phyloP scores from a whole-genome alignment of 2,329 filamentous ascomycete species.

The Hymenoscyphus occultus region DNA sequence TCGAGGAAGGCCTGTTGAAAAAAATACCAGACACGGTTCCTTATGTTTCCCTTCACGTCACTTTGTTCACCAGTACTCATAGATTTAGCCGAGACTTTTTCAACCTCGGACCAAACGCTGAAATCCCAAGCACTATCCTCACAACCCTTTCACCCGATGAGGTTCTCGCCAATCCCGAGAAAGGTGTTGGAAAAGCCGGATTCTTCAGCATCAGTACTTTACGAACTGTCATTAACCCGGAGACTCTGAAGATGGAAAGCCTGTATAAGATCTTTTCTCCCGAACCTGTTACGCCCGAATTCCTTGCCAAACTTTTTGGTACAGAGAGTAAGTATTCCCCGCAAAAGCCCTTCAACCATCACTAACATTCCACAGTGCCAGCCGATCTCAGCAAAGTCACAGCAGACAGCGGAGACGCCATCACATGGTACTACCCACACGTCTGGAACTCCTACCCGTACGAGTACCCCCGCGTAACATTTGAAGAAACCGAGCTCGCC shows the following conservation, averaged over 20 bases:
- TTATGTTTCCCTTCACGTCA: conserved; percentile 85
- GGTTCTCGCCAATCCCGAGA: conserved; percentile 40
- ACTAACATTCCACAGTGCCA: conserved; percentile 33
- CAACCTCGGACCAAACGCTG: conserved; percentile 54
- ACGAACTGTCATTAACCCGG: conserved; percentile 59
- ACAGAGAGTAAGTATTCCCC: conserved; percentile 24
- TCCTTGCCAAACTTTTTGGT: conserved; percentile 53
- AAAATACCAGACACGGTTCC: conserved; percentile 72
- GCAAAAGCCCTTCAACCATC: conserved; percentile 15
- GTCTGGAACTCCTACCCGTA: conserved; percentile 84
- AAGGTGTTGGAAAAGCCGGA: conserved; percentile 66
- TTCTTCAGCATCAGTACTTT: conserved; percentile 88
- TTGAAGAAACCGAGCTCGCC: conserved; percentile 74
- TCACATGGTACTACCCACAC: conserved; percentile 77
- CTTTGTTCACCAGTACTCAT: conserved; percentile 73
- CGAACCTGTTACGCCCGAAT: conserved; percentile 48
- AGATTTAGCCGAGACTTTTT: conserved; percentile 73
- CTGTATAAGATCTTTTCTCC: conserved; percentile 67
- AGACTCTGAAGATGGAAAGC: conserved; percentile 51
- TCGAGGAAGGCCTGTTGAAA: conserved; percentile 65
- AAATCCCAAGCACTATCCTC: conserved; percentile 71
- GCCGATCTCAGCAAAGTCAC: conserved; percentile 26
- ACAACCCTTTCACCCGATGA: conserved; percentile 72
- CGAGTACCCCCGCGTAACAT: conserved; percentile 78
- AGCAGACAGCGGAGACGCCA: conserved; percentile 47